A percentile compares a stretch with the other conserved stretches of the same genome.
These are phyloP conservation scores for Fusarium neocosmosporiellum DNA, from an alignment of 2,329 filamentous ascomycete genomes.

Conservation along the genomic window DNA sequence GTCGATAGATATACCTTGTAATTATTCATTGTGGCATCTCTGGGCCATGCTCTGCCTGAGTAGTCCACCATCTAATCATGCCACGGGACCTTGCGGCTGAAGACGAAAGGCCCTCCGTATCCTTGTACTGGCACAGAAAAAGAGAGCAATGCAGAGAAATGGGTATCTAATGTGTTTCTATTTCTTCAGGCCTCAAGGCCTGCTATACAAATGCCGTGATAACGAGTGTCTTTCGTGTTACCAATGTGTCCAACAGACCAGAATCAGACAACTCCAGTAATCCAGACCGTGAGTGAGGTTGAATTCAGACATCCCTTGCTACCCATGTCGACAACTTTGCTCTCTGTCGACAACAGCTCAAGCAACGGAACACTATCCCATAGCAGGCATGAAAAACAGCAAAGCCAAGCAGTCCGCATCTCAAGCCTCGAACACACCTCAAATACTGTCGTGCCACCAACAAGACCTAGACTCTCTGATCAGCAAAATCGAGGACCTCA, in stretches of 20 bases:
- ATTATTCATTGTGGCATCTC: conserved; percentile 30
- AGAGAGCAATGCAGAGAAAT: conserved; percentile 35
- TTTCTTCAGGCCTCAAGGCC: conserved; percentile 42
- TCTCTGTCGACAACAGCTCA: conserved; percentile 21
- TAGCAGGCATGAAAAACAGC: conserved; percentile 36
- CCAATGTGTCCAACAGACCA: conserved; percentile 44
- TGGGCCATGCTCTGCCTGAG: conserved; percentile 18
- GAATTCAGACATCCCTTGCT: conserved; percentile 32
- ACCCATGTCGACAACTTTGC: conserved; percentile 21
- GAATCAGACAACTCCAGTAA: conserved; percentile 45
- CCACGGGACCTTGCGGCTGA: conserved; percentile 7
- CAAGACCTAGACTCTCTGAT: conserved; percentile 67
- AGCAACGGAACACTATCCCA: conserved; percentile 21
- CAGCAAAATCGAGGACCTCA: conserved; percentile 89
- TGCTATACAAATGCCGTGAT: conserved; percentile 38
- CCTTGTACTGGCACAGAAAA: conserved; percentile 18
- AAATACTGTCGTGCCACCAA: conserved; percentile 4
- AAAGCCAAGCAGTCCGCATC: conserved; percentile 31
- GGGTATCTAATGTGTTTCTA: conserved; percentile 52
- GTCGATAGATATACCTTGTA: conserved; percentile 36
- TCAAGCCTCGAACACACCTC: conserved; percentile 20
- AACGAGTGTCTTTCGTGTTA: conserved; percentile 45
- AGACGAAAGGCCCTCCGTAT: conserved; percentile 2
- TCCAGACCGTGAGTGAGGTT: conserved; percentile 34
- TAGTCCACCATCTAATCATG: conserved; percentile 31